phyloP scores from a whole-genome alignment of 805 yeast genomes.

The Kazachstania africana region DNA sequence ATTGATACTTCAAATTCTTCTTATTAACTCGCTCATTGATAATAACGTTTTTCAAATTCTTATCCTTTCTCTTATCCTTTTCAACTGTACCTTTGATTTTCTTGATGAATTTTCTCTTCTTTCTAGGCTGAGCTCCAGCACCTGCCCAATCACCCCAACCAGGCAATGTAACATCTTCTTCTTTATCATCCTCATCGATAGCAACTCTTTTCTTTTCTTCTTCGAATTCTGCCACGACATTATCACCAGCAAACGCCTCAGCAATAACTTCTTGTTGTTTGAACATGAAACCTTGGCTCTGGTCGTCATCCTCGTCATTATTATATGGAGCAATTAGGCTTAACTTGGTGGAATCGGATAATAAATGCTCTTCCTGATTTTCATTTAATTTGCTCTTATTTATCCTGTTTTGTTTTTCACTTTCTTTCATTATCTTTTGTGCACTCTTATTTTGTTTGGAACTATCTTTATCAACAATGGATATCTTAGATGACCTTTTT shows the following conservation, averaged over 20 bases:
- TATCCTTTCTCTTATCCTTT: conserved; percentile 66
- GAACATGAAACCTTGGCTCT: conserved; percentile 41
- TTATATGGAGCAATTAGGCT: conserved; percentile 38
- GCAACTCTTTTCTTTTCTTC: conserved; percentile 58
- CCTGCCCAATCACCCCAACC: conserved; percentile 99
- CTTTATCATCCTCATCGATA: conserved; percentile 77
- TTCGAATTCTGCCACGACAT: conserved; percentile 69
- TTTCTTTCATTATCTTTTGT: conserved; percentile 31
- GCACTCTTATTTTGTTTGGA: conserved; percentile 38
- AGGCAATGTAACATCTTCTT: conserved; percentile 75
- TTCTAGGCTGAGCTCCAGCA: conserved; percentile 34
- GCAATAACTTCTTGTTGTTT: conserved; percentile 72
- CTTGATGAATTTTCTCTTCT: conserved; percentile 53
- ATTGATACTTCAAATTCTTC: conserved; percentile 74
- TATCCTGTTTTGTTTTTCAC: conserved; percentile 6
- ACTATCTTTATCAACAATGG: conserved; percentile 38
- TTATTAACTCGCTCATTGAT: conserved; percentile 81
- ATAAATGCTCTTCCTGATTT: conserved; percentile 27
- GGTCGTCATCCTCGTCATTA: conserved; percentile 35
- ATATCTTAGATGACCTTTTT: conserved; percentile 36
- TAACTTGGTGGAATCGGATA: conserved; percentile 40
- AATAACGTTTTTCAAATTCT: conserved; percentile 65
- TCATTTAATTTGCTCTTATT: conserved; percentile 19
- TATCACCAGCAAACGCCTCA: conserved; percentile 96
- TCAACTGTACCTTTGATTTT: conserved; percentile 68